Evolutionary conservation across 192 early-diverging fungal species (phyloP).

Genomic region (Coemansia aciculifera): DNA sequence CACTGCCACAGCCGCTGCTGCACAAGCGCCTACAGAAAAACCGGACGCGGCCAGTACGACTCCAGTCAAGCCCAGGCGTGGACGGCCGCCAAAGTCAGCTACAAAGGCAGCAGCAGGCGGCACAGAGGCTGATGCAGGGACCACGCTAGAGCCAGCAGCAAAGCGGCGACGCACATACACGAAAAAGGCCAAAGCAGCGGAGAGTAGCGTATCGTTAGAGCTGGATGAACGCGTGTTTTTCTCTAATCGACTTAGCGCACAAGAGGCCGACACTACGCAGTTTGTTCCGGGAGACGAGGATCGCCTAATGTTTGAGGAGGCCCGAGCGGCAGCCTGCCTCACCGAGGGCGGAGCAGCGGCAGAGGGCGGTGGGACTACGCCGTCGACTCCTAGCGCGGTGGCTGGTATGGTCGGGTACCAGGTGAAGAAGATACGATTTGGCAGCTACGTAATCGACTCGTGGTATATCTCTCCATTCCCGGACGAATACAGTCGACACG

Average conservation of each 20-base stretch:
- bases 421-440: constrained; percentile 71
- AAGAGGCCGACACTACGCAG: constrained; percentile 57
- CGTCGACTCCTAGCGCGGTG: constrained; percentile 26
- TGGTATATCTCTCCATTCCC: constrained; percentile 98
- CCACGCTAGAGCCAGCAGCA: constrained; percentile 1
- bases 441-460: constrained; percentile 80
- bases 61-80: constrained; percentile 12
- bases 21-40: background rate
- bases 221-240: constrained; percentile 37
- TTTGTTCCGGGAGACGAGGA: constrained; percentile 59
- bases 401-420: constrained; percentile 34
- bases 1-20: background rate
- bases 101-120: background rate
- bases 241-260: constrained; percentile 47
- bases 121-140: background rate
- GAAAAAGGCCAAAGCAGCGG: constrained; percentile 13
- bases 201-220: background rate
- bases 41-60: background rate
- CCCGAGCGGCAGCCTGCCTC: constrained; percentile 48
- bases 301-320: constrained; percentile 57
- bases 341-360: constrained; percentile 7
- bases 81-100: constrained; percentile 12
- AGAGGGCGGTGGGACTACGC: constrained; percentile 17
- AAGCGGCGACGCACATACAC: constrained; percentile 41
- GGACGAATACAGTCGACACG: constrained; percentile 87